Conservation (phyloP, 192 early-diverging fungal species). For the Lunasporangiospora selenospora region DNA sequence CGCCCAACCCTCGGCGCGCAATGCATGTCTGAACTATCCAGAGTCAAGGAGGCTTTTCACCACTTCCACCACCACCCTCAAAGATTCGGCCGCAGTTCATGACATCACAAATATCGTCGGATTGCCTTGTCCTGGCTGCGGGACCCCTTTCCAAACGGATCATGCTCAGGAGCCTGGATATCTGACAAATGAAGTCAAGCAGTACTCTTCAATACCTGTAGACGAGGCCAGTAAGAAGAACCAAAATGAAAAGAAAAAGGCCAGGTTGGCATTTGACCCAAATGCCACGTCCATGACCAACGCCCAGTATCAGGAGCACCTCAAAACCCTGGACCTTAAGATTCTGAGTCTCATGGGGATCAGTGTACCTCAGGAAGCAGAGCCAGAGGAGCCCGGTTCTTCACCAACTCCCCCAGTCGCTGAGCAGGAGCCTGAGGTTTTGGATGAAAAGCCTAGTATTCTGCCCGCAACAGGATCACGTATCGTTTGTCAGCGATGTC, state of each 20-base stretch:
- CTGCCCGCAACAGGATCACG: not conserved
- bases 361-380: not conserved
- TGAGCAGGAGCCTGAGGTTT: not conserved
- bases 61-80: too few relatives aligned
- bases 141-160: conserved; percentile 23
- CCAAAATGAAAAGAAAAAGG: not conserved
- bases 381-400: too few relatives aligned
- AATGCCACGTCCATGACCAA: conserved; percentile 21
- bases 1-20: too few relatives aligned
- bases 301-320: conserved; percentile 18
- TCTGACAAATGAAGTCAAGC: too few relatives aligned
- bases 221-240: not conserved
- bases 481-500: conserved; percentile 34
- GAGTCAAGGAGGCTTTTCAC: too few relatives aligned
- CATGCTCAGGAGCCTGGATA: conserved; percentile 20
- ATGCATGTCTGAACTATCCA: too few relatives aligned
- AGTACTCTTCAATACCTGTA: too few relatives aligned
- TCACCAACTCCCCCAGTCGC: not conserved
- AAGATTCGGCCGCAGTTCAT: too few relatives aligned
- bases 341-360: conserved; percentile 31
- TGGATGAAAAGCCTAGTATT: conserved; percentile 16
- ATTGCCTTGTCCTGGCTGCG: conserved; percentile 39
- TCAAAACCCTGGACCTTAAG: conserved; percentile 32
- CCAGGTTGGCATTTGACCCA: not conserved
- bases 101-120: too few relatives aligned